phyloP scores from a whole-genome alignment of 192 early-diverging fungal species.

The Coemansia sp. region DNA sequence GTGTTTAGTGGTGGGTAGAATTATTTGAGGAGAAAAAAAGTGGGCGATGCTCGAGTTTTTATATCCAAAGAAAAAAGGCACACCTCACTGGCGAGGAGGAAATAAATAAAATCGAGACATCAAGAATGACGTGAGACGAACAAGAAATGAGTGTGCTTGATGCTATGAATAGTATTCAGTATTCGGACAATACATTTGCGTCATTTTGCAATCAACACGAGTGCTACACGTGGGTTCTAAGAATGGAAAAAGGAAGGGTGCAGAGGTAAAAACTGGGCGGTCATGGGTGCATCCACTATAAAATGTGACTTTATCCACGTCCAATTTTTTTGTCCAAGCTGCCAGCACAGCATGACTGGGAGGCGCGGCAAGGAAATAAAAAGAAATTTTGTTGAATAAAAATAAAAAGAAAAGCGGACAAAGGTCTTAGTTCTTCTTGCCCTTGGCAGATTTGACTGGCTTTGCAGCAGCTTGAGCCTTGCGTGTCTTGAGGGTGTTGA shows the following conservation, averaged over 20 bases:
- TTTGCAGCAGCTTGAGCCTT: slow-evolving; percentile 27
- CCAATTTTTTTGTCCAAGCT: not conserved
- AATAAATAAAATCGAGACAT: not conserved
- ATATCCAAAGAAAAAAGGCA: not conserved
- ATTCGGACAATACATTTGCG: too few relatives aligned
- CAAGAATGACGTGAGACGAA: not conserved
- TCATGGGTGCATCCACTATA: not conserved
- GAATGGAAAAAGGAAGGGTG: not conserved
- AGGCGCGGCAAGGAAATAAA: not conserved
- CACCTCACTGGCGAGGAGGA: not conserved
- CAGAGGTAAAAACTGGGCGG: not conserved
- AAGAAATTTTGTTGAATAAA: not conserved
- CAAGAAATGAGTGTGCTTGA: not conserved
- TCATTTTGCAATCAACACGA: not conserved
- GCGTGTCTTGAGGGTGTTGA: slow-evolving; percentile 39
- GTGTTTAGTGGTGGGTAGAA: not conserved
- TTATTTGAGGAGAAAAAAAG: not conserved
- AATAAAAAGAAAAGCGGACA: not conserved
- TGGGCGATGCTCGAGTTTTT: not conserved
- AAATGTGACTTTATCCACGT: not conserved
- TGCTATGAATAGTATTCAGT: not conserved
- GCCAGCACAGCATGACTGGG: not conserved
- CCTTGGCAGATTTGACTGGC: slow-evolving; percentile 15
- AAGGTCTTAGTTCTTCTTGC: slow-evolving; percentile 12
- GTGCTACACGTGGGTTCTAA: not conserved